Base-by-base conservation (phyloP, 2,329 filamentous ascomycete species). In the Trichoderma guizhouense region DNA sequence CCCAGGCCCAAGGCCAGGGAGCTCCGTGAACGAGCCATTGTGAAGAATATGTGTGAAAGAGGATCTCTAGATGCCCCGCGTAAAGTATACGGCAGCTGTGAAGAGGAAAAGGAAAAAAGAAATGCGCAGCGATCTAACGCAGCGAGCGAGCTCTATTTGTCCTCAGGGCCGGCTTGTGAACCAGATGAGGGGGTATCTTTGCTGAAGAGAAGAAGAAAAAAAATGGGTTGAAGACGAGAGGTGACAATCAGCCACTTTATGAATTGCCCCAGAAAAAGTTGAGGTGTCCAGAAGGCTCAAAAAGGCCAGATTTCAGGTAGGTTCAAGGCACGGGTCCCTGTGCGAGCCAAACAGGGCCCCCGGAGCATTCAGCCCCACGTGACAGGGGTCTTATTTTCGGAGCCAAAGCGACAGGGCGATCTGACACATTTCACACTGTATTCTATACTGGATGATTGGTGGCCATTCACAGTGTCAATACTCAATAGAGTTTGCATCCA, bases 1-100 rank as follows among this genome's bases (percentile, higher is more conserved):
- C 94, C 94, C 88, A 98, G 87, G 91, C 91, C 86, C 86, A 95
- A 82, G 88, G 90, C 88, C 89, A 92, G 86, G 84, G 89, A 87
- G 86, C 88, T 87, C 86, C 88, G 84, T 81, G 90, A 91, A 79
- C 84, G 83, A 83, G 85, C 84, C 86, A 87, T 87, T 76, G 78
- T 79, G 78, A 69, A 72, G 72, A 71, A 69, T 75, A 74, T 71
- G 72, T 71, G 57, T 32, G 14, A 34, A 60, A 18, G 30, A 67
- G 73, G 63, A 30, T n/a, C 57, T 32, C 39, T n/a, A 64, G 32
- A 51, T 72, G 72, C 73, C 72, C 30, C 55, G 64, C 70, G 64
- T 21, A 62, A 57, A 18, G 30, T 68, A 72, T 62, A 72, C 26
- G 36, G 53, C 26, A 36, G 36, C 12, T 30, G 58, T 63, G 75